Evolutionary conservation across 768 basidiomycete genomes (phyloP).

Genomic region (Lactarius trivialis): DNA sequence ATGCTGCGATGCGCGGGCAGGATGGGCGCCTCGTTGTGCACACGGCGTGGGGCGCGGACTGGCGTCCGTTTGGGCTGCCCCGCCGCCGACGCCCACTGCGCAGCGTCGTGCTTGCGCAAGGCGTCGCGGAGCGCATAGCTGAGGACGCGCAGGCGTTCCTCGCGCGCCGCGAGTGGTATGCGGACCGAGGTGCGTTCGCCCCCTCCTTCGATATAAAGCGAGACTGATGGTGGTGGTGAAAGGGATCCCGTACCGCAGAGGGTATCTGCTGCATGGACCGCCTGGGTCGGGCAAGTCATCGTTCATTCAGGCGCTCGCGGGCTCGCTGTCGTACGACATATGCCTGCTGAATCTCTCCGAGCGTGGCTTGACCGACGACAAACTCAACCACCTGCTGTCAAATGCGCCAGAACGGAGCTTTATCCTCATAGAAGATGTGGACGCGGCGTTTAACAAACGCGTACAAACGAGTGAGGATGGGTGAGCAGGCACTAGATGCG

Average conservation of each 20-base stretch:
- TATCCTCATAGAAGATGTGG: slow-evolving; percentile 95
- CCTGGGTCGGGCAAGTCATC: slow-evolving; percentile 98
- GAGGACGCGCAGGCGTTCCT: slow-evolving; percentile 78
- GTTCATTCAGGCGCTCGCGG: slow-evolving; percentile 96
- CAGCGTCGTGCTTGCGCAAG: slow-evolving; percentile 83
- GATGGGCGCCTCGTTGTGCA: slow-evolving; percentile 95
- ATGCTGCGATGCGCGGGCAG: slow-evolving; percentile 75
- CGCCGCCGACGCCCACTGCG: slow-evolving; percentile 76
- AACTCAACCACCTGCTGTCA: slow-evolving; percentile 86
- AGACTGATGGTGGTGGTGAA: slow-evolving; percentile 2
- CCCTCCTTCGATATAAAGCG: background rate
- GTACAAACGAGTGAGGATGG: slow-evolving; percentile 89
- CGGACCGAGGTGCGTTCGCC: slow-evolving; percentile 70
- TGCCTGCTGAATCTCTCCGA: slow-evolving; percentile 94
- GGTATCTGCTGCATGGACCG: slow-evolving; percentile 91
- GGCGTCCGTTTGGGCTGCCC: slow-evolving; percentile 93
- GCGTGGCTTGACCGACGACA: slow-evolving; percentile 93
- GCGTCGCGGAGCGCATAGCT: slow-evolving; percentile 80
- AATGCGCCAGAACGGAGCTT: slow-evolving; percentile 91
- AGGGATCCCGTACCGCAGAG: slow-evolving; percentile 97
- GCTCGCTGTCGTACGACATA: slow-evolving; percentile 88
- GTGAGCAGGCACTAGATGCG: slow-evolving; percentile 40
- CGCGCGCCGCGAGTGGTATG: slow-evolving; percentile 85
- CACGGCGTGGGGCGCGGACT: slow-evolving; percentile 95
- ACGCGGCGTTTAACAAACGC: slow-evolving; percentile 93